Base-by-base conservation (phyloP, 2,329 filamentous ascomycete genomes). In the Calonectria crousiana region DNA sequence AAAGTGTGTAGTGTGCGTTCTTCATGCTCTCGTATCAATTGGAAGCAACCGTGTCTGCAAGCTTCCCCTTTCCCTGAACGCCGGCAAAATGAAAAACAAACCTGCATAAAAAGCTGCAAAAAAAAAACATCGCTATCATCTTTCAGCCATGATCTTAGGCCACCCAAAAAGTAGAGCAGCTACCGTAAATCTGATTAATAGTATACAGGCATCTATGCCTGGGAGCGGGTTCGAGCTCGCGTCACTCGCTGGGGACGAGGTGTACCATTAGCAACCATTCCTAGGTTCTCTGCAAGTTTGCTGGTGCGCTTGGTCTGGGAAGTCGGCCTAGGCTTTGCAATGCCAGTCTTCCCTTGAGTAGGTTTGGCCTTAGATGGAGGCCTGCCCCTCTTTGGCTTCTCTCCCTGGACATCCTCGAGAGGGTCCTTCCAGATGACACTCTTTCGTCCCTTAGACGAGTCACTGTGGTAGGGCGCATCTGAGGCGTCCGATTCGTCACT, bases 381-480 rank as follows among this genome's bases (percentile, higher is more conserved):
- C 66, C 75, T 75, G 47, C 78, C 78, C 67, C 75, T 78, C 76
- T 78, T 79, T 64, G 81, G 70, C 78, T 62, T 74, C 74, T 78
- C 77, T 41, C 80, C 81, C 58, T 83, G 79, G 67, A 80, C 76
- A 30, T 77, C 76, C 69, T 78, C 80, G 6, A 85, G 71, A 30
- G 84, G 84, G 18, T 82, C 79, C 47, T 80, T 84, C 84, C 84
- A 85, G 28, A 75, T 81, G 26, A 85, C 84, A 26, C 70, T 79
- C 78, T 83, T 84, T 67, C 80, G 78, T 51, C 73, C 67, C 69
- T 75, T 80, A 26, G 32, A 68, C 36, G 66, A 64, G 66, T 47
- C 75, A 18, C 14, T 51, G 6, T 53, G 41, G 32, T 64, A 58
- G 16, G 74, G 73, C n/a, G 75, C 71, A 26, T 74, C 75, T 26